A percentile compares a stretch with the other conserved stretches of the same genome.
Conservation (phyloP, 179 eudicot genomes). For the Gypsophila paniculata region DNA sequence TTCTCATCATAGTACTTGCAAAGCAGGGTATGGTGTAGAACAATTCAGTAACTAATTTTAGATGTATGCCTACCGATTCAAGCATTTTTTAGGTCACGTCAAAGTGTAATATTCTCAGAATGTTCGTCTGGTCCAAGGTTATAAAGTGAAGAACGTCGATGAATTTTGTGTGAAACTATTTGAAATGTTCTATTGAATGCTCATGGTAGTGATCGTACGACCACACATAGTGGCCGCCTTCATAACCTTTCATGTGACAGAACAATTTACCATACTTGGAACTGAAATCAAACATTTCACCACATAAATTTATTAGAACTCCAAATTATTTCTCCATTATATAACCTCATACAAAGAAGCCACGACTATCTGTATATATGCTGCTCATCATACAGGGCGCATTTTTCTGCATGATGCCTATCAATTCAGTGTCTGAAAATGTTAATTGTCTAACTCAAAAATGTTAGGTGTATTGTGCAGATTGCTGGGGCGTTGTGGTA, state of each 20-base stretch:
- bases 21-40: too few species aligned
- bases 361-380: not conserved
- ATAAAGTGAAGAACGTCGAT: not conserved
- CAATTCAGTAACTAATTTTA: not conserved
- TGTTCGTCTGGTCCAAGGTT: not conserved
- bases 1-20: conserved; percentile 1
- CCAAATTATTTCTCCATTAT: not conserved
- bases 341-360: not conserved
- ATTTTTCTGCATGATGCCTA: not conserved
- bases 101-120: not conserved
- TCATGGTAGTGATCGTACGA: too few species aligned
- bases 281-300: not conserved
- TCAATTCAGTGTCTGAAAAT: not conserved
- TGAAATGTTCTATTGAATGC: too few species aligned
- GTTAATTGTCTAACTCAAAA: conserved; percentile 2
- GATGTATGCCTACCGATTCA: not conserved
- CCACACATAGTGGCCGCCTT: too few species aligned
- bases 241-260: not conserved
- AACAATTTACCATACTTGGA: not conserved
- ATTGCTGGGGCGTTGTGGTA: conserved; percentile 49
- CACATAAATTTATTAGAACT: too few species aligned
- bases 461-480: conserved; percentile 20
- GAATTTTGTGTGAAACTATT: not conserved
- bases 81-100: not conserved
- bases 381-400: not conserved